Base-by-base conservation (phyloP, 495 filamentous ascomycete species). In the Rhypophila decipiens region DNA sequence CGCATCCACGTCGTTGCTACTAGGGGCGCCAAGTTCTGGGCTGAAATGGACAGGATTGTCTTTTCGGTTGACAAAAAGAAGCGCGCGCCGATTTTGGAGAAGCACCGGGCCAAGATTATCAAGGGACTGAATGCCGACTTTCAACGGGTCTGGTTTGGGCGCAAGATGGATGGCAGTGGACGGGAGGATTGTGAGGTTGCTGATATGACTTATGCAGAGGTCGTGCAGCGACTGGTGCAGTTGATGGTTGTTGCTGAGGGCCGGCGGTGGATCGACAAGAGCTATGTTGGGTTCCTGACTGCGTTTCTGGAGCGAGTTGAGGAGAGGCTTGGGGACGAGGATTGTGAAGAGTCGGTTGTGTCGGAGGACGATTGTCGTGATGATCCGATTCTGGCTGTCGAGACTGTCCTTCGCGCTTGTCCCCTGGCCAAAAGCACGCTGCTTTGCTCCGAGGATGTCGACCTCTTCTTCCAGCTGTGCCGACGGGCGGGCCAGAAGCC, bases 1-100 rank as follows among this genome's bases (percentile, higher is more conserved):
- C 90, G 89, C 10, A 96, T 96, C 49, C 90, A 96, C 73, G 94
- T 94, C 65, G 73, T 96, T 49, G 90, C 90, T 11, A 96, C 89
- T 21, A 77, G 90, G 38, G 90, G 89, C 71, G 87, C 95, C 24
- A 68, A 77, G 39, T 89, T 96, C 65, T 96, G 90, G 89, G 80
- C 85, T 40, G 89, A 96, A 63, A 88, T 96, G 84, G 89, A 96
- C 55, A 77, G 85, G 60, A 90, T 87, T 55, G 90, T 96, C 56
- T 96, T 96, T 76, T 87, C 81, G 65, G 73, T 96, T 20, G 86
- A 90, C 65, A 90, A 90, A 62, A 82, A 82, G 23, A 94, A 95
- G 66, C 85, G 89, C 46, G 67, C 93, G 4, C 81, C 86, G 4
- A 88, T 90, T 64, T 71, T 95, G 24, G 85, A 88, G 72, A 93